Base-by-base conservation (phyloP, 495 filamentous ascomycete genomes). In the Neurospora terricola region DNA sequence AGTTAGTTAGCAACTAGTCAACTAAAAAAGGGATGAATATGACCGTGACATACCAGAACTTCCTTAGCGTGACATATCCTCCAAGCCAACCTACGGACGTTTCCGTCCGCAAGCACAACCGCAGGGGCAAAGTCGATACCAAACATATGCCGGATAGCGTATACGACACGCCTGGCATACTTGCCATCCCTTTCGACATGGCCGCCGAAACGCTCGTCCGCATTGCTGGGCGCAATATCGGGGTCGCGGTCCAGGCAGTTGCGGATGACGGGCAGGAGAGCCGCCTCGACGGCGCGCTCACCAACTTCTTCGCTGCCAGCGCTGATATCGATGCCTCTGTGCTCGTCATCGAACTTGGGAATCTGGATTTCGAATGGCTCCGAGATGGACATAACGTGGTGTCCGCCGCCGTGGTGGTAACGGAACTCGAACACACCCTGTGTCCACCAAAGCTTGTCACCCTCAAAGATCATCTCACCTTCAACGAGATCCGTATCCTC, bases 391-490 rank as follows among this genome's bases (percentile, higher is more conserved):
- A 99, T 97, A 79, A 98, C 95, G 76, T 93, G 93, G 81, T 98
- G 93, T 77, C 92, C 92, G 72, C 93, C 93, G 76, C 93, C 91
- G 83, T 99, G 96, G 85, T 99, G 96, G 83, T 97, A 98, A 11
- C 96, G 90, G 83, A 99, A 94, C 78, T 99, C 96, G 79, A 96
- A 98, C 45, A 94, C 91, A 69, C 96, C 96, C 48, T 94, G 92
- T 1, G 91, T 96, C 96, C 96, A 99, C 89, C 93, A 98, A 16
- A 96, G 86, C 84, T 98, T 98, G 86, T 98, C 94, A 45, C 94
- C 94, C 18, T 89, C 86, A 76, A 99, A 98, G 43, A 92, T 80
- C 82, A 98, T 89, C 80, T 98, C 94, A 72, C 96, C 96, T 34
- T 83, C 82, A 5, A 90, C 81, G 72, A 86, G 85, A 72, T 89